These are phyloP conservation scores for Sarocladium kiliense DNA, from an alignment of 2,329 filamentous ascomycete genomes.

Conservation along the genomic window DNA sequence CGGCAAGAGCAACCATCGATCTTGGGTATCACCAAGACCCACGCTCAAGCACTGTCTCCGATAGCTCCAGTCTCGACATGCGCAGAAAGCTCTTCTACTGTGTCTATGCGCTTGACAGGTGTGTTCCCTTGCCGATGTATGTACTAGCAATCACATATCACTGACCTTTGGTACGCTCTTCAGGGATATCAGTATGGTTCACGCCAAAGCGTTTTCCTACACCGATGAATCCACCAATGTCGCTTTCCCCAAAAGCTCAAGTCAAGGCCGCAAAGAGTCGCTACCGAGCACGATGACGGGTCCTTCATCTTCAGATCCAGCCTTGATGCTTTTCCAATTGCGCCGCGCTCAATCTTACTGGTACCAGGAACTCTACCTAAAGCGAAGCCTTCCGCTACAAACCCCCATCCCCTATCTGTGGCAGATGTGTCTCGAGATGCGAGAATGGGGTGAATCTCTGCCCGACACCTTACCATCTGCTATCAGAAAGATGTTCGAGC, in stretches of 20 bases:
- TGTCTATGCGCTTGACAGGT: slow-evolving; percentile 86
- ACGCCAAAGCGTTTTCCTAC: slow-evolving; percentile 86
- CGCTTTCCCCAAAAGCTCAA: slow-evolving; percentile 58
- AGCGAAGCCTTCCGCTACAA: slow-evolving; percentile 56
- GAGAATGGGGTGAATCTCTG: slow-evolving; percentile 74
- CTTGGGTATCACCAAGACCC: slow-evolving; percentile 91
- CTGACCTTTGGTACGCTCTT: neutral
- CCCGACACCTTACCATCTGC: slow-evolving; percentile 58
- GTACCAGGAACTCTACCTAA: slow-evolving; percentile 84
- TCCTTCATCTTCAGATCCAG: slow-evolving; percentile 58
- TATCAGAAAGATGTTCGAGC: slow-evolving; percentile 73
- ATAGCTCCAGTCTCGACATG: slow-evolving; percentile 67
- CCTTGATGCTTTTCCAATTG: slow-evolving; percentile 73
- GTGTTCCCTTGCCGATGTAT: slow-evolving; percentile 17
- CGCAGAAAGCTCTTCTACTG: slow-evolving; percentile 84
- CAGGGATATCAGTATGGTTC: slow-evolving; percentile 82
- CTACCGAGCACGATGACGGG: slow-evolving; percentile 33
- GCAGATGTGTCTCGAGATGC: slow-evolving; percentile 71
- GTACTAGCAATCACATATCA: no score
- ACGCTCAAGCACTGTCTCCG: slow-evolving; percentile 60
- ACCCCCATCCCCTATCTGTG: slow-evolving; percentile 69
- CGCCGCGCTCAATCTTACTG: slow-evolving; percentile 82
- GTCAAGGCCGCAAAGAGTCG: slow-evolving; percentile 35
- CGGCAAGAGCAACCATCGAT: slow-evolving; percentile 81
- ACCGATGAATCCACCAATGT: slow-evolving; percentile 85